Conservation (phyloP, 2,329 filamentous ascomycete genomes). For the Paecilomyces niveus region DNA sequence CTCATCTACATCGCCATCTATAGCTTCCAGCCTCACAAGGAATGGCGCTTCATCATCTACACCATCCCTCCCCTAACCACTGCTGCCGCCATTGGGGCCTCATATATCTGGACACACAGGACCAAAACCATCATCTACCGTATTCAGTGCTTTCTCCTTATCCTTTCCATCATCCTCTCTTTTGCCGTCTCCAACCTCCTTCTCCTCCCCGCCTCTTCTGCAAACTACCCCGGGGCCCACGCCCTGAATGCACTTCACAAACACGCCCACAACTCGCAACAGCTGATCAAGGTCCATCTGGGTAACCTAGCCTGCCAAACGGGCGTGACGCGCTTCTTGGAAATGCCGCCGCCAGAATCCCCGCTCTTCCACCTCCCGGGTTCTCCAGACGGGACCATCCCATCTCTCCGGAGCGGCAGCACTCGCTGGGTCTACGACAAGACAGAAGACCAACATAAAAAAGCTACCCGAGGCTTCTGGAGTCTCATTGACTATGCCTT, state of each 20-base stretch:
- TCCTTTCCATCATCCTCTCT: slow-evolving; percentile 53
- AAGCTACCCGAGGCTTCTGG: slow-evolving; percentile 51
- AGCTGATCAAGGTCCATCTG: slow-evolving; percentile 42
- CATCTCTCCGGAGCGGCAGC: slow-evolving; percentile 9
- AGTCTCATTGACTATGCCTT: slow-evolving; percentile 52
- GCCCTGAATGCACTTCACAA: slow-evolving; percentile 51
- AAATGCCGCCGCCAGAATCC: slow-evolving; percentile 24
- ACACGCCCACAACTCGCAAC: slow-evolving; percentile 19
- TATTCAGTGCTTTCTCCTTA: slow-evolving; percentile 48
- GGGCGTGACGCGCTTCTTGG: slow-evolving; percentile 54
- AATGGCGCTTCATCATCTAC: slow-evolving; percentile 93
- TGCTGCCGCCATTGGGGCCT: slow-evolving; percentile 65
- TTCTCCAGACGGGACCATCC: slow-evolving; percentile 11
- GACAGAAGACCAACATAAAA: slow-evolving; percentile 43
- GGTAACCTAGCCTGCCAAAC: slow-evolving; percentile 59
- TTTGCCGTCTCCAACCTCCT: slow-evolving; percentile 58
- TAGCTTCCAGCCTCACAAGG: slow-evolving; percentile 88
- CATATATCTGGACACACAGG: slow-evolving; percentile 61
- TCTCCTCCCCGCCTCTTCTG: slow-evolving; percentile 71
- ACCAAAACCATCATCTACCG: slow-evolving; percentile 53
- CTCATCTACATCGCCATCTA: slow-evolving; percentile 71
- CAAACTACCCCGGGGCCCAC: slow-evolving; percentile 90
- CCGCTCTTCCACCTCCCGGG: slow-evolving; percentile 13
- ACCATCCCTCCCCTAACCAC: slow-evolving; percentile 73
- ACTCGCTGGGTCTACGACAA: slow-evolving; percentile 53